Percentiles rank a stretch among this genome's conserved stretches.
These are phyloP conservation scores for Nitzschia inconspicua DNA, from an alignment of 108 stramenopile species.

Conservation along the genomic window DNA sequence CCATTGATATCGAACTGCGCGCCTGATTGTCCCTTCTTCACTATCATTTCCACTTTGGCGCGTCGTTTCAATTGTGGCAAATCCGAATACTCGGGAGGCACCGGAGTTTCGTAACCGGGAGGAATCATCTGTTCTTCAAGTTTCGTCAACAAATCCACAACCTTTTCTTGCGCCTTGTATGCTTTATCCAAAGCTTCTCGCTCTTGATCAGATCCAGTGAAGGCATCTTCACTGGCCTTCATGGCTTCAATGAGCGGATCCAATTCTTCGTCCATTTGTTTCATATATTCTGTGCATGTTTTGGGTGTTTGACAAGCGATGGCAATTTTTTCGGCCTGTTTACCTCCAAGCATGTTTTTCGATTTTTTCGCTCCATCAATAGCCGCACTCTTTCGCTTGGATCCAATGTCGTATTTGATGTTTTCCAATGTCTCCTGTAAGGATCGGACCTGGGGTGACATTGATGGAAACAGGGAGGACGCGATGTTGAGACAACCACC, in stretches of 20 bases:
- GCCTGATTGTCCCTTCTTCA: slow-evolving; percentile 73
- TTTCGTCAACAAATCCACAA: slow-evolving; percentile 54
- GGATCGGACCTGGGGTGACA: slow-evolving; percentile 57
- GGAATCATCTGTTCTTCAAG: slow-evolving; percentile 95
- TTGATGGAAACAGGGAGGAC: background rate
- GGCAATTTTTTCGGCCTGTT: slow-evolving; percentile 64
- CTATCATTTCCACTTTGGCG: slow-evolving; percentile 88
- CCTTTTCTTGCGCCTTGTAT: slow-evolving; percentile 63
- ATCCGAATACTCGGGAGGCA: slow-evolving; percentile 80
- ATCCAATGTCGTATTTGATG: slow-evolving; percentile 68
- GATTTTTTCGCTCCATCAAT: slow-evolving; percentile 80
- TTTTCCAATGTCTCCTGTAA: slow-evolving; percentile 81
- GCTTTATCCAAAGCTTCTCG: slow-evolving; percentile 79
- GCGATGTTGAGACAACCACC: background rate
- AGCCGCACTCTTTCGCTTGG: slow-evolving; percentile 84
- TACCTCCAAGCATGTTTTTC: slow-evolving; percentile 38
- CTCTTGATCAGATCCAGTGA: slow-evolving; percentile 84
- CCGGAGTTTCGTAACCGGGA: slow-evolving; percentile 62
- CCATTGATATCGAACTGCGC: slow-evolving; percentile 87
- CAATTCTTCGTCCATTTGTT: slow-evolving; percentile 44
- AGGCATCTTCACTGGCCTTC: slow-evolving; percentile 50
- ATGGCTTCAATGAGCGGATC: slow-evolving; percentile 56
- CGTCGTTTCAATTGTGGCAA: slow-evolving; percentile 84
- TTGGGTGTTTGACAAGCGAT: slow-evolving; percentile 58
- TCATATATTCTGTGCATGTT: slow-evolving; percentile 42